phyloP scores from a whole-genome alignment of 1,284 basidiomycete genomes.

The Ustilago crameri region DNA sequence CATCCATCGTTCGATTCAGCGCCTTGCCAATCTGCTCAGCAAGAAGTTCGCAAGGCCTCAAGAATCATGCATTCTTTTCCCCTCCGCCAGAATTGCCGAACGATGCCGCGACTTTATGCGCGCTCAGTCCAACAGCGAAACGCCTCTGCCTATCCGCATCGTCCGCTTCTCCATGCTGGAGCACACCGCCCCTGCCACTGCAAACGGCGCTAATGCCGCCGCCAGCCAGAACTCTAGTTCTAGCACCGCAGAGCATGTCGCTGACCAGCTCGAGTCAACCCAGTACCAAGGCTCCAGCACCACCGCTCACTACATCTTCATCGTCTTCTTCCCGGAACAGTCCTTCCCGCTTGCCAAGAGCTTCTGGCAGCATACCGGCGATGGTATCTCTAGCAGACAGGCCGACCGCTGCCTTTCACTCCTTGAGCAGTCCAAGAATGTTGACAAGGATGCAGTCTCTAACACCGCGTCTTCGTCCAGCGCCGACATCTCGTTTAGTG shows the following conservation, averaged over 20 bases:
- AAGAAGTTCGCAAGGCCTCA: constrained; percentile 52
- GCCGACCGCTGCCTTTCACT: constrained; percentile 80
- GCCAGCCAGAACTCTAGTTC: constrained; percentile 17
- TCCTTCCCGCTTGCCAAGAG: constrained; percentile 82
- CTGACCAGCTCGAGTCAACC: constrained; percentile 24
- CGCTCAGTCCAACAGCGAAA: constrained; percentile 17
- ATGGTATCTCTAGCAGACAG: constrained; percentile 86
- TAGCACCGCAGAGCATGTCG: constrained; percentile 38
- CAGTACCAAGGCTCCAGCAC: constrained; percentile 30
- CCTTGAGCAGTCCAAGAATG: constrained; percentile 47
- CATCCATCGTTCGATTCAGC: constrained; percentile 86
- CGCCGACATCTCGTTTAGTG: not conserved
- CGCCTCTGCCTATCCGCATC: constrained; percentile 50
- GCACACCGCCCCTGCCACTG: constrained; percentile 12
- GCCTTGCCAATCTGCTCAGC: constrained; percentile 67
- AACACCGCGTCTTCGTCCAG: not conserved
- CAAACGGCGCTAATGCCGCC: not conserved
- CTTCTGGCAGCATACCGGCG: constrained; percentile 95
- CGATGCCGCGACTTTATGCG: constrained; percentile 63
- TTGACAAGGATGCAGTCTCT: constrained; percentile 16
- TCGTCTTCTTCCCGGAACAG: constrained; percentile 79
- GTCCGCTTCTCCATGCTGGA: constrained; percentile 57
- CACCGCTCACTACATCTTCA: constrained; percentile 70
- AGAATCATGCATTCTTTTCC: constrained; percentile 60
- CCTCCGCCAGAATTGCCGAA: constrained; percentile 54